Conservation (phyloP, 371 early-diverging fungal species). For the Mortierella sp. region DNA sequence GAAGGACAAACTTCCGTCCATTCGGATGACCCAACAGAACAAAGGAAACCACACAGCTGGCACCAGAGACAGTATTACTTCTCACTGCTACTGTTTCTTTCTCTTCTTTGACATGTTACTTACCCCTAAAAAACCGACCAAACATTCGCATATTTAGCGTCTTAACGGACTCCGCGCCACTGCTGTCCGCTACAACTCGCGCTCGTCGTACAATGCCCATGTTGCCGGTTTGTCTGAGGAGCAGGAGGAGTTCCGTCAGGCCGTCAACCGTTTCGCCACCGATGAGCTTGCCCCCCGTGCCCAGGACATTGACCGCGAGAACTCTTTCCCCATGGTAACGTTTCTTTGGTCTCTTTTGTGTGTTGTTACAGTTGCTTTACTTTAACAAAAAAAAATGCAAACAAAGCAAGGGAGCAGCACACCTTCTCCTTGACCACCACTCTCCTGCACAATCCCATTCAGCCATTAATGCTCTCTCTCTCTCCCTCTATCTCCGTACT, state of each 20-base stretch:
- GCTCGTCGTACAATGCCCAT: slow-evolving; percentile 76
- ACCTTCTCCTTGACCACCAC: neutral
- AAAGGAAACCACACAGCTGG: no score
- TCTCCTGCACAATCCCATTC: neutral
- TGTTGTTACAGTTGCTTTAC: neutral
- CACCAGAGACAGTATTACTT: no score
- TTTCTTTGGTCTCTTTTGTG: neutral
- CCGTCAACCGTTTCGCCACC: slow-evolving; percentile 85
- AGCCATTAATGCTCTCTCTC: neutral
- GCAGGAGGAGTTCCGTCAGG: slow-evolving; percentile 79
- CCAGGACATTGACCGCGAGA: slow-evolving; percentile 84
- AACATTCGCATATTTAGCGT: slow-evolving; percentile 21
- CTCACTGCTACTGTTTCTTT: neutral
- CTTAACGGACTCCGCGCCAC: slow-evolving; percentile 33
- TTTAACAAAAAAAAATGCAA: slow-evolving; percentile 4
- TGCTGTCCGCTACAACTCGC: slow-evolving; percentile 30
- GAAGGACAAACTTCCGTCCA: no score
- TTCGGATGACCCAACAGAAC: no score
- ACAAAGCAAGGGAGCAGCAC: neutral
- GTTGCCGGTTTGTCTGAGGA: slow-evolving; percentile 83
- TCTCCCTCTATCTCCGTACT: neutral
- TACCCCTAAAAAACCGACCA: neutral
- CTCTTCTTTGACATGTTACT: neutral
- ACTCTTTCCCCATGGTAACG: slow-evolving; percentile 87
- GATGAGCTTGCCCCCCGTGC: slow-evolving; percentile 92